Base-by-base conservation (phyloP, 345 rosid genomes). In the Psidium guajava region DNA sequence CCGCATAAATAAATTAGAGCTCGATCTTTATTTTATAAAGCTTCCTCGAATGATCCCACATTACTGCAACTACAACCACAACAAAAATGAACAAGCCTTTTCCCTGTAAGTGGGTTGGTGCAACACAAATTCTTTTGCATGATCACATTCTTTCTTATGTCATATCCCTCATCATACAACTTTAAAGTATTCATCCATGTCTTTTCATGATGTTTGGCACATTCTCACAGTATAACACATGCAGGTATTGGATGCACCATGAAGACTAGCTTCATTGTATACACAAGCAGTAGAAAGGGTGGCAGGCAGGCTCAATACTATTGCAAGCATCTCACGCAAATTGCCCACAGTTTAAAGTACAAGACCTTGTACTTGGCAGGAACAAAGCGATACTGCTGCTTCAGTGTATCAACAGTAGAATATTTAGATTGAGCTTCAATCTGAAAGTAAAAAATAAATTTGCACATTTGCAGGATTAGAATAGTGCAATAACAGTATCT, bases 381-480 rank as follows among this genome's bases (percentile, higher is more conserved):
- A 86, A 97, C 73, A 87, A 95, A 92, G 83, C 92, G 87, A 88
- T 89, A 96, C 82, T 92, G 95, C 91, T 97, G 99, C 91, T 96
- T 95, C 59, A 97, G 88, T 86, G 98, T 94, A 85, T 96, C 99
- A 49, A 95, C 98, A 32, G 98, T 97, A 56, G 99, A 97, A 90
- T 97, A 96, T 87, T 96, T 97, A 5, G 98, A 93, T 74, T 96
- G 92, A 84, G 99, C 98, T 92, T 97, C 98, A 89, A 96, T 96
- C 99, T 97, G 91, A 84, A 87, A 81, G 50, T 82, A 75, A 50
- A 50, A 81, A 82, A 32, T 11, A 69, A 22, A 69, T 69, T 82
- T 28, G 55, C 83, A 56, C 24, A 88, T 85, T 32, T 20, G 82
- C 54, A 86, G 10, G 36, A 58, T 50, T 82, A 83, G 86, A 54